These are phyloP conservation scores for Magnusiomyces paraingens DNA, from an alignment of 1,139 yeast species.

Conservation along the genomic window DNA sequence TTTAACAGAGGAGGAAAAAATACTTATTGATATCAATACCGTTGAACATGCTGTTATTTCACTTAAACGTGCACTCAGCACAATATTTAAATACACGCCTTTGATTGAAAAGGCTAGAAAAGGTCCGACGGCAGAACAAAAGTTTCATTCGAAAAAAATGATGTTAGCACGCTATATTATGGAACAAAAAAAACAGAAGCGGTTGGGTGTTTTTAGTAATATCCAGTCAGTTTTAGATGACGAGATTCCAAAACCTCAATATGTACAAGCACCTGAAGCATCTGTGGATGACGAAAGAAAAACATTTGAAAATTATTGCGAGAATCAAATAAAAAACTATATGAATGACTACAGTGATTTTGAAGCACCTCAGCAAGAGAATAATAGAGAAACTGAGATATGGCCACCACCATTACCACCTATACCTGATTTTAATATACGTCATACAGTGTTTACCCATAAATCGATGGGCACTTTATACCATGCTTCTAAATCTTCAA, in stretches of 20 bases:
- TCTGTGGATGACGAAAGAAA: neutral
- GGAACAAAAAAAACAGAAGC: neutral
- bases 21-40: neutral
- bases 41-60: slow-evolving; percentile 1
- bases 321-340: neutral
- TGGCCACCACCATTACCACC: slow-evolving; percentile 66
- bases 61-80: neutral
- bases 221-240: neutral
- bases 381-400: neutral
- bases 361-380: neutral
- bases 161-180: slow-evolving; percentile 2
- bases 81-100: neutral
- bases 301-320: slow-evolving; percentile 3
- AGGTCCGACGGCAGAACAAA: neutral
- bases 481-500: slow-evolving; percentile 47
- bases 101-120: neutral
- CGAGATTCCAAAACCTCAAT: neutral
- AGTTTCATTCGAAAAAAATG: slow-evolving; percentile 1
- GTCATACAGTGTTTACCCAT: slow-evolving; percentile 74
- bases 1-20: neutral
- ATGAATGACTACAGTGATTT: neutral
- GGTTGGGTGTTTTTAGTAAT: neutral
- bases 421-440: slow-evolving; percentile 53
- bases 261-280: neutral
- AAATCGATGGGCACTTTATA: slow-evolving; percentile 62